These are phyloP conservation scores for Phytophthora idaei DNA, from an alignment of 352 stramenopile species.

Conservation along the genomic window DNA sequence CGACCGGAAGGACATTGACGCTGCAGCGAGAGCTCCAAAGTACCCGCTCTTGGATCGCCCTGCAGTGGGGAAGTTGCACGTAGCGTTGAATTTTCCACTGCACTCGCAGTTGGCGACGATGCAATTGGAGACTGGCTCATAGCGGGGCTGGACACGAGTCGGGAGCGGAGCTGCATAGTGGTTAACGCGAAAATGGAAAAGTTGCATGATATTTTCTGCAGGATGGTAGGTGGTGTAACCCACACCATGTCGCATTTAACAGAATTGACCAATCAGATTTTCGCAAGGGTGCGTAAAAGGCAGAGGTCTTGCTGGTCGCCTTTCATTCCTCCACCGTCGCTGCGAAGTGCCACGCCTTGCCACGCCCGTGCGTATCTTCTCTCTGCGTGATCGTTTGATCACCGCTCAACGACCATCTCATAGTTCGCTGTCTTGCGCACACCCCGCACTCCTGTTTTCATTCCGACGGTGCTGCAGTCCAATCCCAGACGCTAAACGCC, in stretches of 20 bases:
- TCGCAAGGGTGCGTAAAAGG: background rate
- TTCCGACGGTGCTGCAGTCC: background rate
- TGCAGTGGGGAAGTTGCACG: background rate
- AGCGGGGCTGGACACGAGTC: conserved; percentile 1
- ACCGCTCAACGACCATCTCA: conserved; percentile 5
- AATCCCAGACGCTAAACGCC: background rate
- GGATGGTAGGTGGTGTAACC: conserved; percentile 1
- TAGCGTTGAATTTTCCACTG: conserved; percentile 2
- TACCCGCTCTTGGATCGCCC: background rate
- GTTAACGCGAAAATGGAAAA: background rate
- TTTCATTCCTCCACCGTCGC: conserved; percentile 22
- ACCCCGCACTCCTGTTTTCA: background rate
- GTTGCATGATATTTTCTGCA: conserved; percentile 12
- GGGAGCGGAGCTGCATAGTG: conserved; percentile 29
- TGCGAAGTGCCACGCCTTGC: background rate
- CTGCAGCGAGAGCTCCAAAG: conserved; percentile 2
- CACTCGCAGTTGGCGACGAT: background rate
- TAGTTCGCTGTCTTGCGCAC: conserved; percentile 12
- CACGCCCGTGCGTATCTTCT: background rate
- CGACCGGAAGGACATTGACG: conserved; percentile 12
- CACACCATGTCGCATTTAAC: conserved; percentile 6
- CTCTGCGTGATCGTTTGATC: background rate
- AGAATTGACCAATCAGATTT: conserved; percentile 2
- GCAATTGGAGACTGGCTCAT: background rate
- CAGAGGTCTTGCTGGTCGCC: conserved; percentile 9